Evolutionary conservation across 2,329 filamentous ascomycete species (phyloP), one percentile per base, ranked within the genome.

Genomic region (Venturia pyrina): DNA sequence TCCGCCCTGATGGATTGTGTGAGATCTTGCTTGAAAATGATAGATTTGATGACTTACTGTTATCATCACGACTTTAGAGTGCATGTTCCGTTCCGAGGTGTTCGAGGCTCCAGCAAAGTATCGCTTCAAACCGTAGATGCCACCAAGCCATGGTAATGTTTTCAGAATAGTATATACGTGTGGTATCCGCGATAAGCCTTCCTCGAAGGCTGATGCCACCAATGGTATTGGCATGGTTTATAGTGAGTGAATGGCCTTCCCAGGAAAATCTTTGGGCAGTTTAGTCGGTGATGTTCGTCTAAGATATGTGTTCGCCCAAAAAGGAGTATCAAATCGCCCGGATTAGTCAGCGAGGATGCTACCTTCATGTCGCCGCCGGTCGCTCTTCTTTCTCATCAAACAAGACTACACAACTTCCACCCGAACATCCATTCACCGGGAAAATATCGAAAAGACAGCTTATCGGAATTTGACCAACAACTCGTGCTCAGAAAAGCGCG

Each of bases 21-120:
- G 68, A 56, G 71, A 66, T 75, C 62, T 72, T 71, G 44, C 60
- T 44, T n/a, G 8, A 64, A n/a, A 53, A 7, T 62, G 48, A 67
- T 10, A 40, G 37, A 6, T 32, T 34, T 67, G 34, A 24, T 28
- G 37, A 37, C 43, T 24, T 81, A 88, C 93, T 21, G 95, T 99
- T 64, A 99, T 85, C 82, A 99, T 88, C 57, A 97, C 83, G 62
- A 99, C 91, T 74, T 96, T 96, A 61, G 91, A 92, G 76, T 97
- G 92, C 87, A 99, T 92, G 65, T 89, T 83, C 67, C 91, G 85
- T 74, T 96, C 92, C 34, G 90, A 84, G 53, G 77, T 78, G 76
- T 95, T 97, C 70, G 77, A 79, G 15, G 87, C 84, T 70, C 95
- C 96, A 69, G 86, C 85, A 72, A 88, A 89, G 79, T 89, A 96